Evolutionary conservation across 2,329 filamentous ascomycete genomes (phyloP).

Genomic region (Neophaeococcomyces aloes): DNA sequence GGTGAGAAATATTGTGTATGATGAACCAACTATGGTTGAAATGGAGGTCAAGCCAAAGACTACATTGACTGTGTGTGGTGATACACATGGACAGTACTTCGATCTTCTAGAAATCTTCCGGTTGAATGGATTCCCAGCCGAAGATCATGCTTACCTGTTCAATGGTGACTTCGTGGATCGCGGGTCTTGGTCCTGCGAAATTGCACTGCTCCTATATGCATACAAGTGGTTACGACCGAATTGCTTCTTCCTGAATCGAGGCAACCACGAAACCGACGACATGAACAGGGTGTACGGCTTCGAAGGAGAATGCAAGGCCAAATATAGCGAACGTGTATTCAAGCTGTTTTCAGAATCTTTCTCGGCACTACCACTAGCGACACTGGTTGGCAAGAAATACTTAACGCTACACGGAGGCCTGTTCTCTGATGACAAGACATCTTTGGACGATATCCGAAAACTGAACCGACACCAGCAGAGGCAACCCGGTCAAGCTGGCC

Average conservation of each 20-base stretch:
- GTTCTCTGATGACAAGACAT: constrained; percentile 57
- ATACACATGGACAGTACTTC: constrained; percentile 97
- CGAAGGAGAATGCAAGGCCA: constrained; percentile 94
- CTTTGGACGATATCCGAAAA: constrained; percentile 86
- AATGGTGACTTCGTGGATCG: constrained; percentile 98
- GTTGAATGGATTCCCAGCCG: constrained; percentile 71
- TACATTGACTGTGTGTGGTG: constrained; percentile 85
- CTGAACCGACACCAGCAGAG: constrained; percentile 81
- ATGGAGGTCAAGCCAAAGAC: constrained; percentile 67
- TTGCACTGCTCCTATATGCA: constrained; percentile 82
- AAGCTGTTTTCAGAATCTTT: constrained; percentile 98
- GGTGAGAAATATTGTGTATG: constrained; percentile 78
- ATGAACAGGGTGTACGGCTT: constrained; percentile 99
- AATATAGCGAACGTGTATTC: constrained; percentile 93
- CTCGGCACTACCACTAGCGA: constrained; percentile 83
- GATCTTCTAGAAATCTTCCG: constrained; percentile 94
- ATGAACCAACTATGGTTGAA: constrained; percentile 96
- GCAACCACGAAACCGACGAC: constrained; percentile 97
- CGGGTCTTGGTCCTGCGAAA: constrained; percentile 96
- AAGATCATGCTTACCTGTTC: constrained; percentile 89
- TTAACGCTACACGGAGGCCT: constrained; percentile 22
- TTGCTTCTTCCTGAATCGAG: constrained; percentile 88
- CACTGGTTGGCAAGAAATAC: constrained; percentile 57
- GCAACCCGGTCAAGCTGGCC: constrained; percentile 80
- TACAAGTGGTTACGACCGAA: constrained; percentile 92